These are phyloP conservation scores for Neofusicoccum cordaticola DNA, from an alignment of 2,329 filamentous ascomycete genomes.

Conservation along the genomic window DNA sequence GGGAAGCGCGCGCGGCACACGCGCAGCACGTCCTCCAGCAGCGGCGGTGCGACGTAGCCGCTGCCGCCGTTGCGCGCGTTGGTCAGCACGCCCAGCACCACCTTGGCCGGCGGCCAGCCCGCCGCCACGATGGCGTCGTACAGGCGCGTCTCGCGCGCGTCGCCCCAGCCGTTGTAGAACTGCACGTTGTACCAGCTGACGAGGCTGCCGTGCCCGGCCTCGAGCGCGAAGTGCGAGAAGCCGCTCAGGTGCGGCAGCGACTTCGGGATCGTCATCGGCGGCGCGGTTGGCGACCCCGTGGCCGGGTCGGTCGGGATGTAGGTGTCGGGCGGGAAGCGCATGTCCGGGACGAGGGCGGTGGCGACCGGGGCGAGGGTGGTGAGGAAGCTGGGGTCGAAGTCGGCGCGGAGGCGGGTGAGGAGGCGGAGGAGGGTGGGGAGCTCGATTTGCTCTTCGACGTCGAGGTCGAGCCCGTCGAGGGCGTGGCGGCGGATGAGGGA, in stretches of 20 bases:
- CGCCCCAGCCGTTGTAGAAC: conserved; percentile 90
- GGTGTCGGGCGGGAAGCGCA: conserved; percentile 27
- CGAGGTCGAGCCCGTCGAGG: conserved; percentile 40
- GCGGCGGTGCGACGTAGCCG: conserved; percentile 58
- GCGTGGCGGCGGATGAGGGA: conserved; percentile 59
- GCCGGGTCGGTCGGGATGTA: conserved; percentile 26
- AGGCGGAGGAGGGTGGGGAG: conserved; percentile 59
- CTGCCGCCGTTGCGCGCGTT: conserved; percentile 67
- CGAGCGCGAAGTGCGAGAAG: conserved; percentile 75
- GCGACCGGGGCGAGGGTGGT: conserved; percentile 82
- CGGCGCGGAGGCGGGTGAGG: conserved; percentile 49
- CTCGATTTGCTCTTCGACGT: conserved; percentile 67
- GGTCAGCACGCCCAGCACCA: conserved; percentile 80
- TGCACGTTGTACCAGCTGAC: conserved; percentile 88
- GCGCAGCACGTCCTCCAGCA: conserved; percentile 57
- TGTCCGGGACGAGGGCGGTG: conserved; percentile 61
- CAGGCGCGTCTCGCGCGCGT: conserved; percentile 51
- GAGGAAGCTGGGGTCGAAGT: conserved; percentile 69
- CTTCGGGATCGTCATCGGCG: conserved; percentile 33
- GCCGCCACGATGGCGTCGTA: conserved; percentile 55
- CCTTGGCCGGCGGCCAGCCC: conserved; percentile 70
- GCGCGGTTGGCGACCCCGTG: conserved; percentile 26
- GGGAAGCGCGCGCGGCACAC: conserved; percentile 57
- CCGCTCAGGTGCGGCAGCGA: conserved; percentile 66
- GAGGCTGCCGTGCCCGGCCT: conserved; percentile 46